Evolutionary conservation across 345 rosid species (phyloP).

Genomic region (Melastoma malabathricum): DNA sequence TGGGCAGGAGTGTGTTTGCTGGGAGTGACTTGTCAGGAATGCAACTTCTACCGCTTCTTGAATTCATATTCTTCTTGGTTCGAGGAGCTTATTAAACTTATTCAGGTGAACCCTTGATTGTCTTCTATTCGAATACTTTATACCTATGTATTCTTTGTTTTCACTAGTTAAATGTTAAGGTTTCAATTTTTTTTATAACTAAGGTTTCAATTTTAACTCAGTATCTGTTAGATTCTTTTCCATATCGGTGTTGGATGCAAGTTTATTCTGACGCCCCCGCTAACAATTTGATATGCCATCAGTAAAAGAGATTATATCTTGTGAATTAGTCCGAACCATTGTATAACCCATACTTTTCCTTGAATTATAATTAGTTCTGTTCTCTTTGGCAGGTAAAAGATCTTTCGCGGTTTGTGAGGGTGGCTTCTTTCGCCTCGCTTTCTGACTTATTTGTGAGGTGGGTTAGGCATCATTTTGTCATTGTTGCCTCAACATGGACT

Average conservation of each 20-base stretch:
- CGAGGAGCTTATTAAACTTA: slow-evolving; percentile 30
- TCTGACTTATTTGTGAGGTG: slow-evolving; percentile 70
- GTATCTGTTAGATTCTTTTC: too few relatives aligned
- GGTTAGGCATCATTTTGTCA: slow-evolving; percentile 2
- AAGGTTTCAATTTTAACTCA: too few relatives aligned
- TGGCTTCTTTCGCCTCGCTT: slow-evolving; percentile 58
- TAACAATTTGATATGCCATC: too few relatives aligned
- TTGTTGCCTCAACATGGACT: background rate
- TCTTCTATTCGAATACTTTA: background rate
- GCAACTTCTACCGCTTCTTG: slow-evolving; percentile 56
- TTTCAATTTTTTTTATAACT: too few relatives aligned
- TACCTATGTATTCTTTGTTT: background rate
- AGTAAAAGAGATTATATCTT: too few relatives aligned
- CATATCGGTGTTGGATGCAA: too few relatives aligned
- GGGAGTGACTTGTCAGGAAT: slow-evolving; percentile 67
- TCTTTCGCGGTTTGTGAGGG: slow-evolving; percentile 62
- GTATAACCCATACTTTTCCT: too few relatives aligned
- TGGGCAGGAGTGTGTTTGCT: slow-evolving; percentile 69
- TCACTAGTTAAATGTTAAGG: background rate
- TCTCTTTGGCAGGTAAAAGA: slow-evolving; percentile 36
- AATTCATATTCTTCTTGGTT: slow-evolving; percentile 53
- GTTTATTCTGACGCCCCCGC: too few relatives aligned
- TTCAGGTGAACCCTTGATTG: slow-evolving; percentile 29
- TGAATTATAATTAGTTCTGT: background rate
- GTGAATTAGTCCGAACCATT: too few relatives aligned